These are phyloP conservation scores for Solanum pinnatisectum DNA, from an alignment of 257 asterid species.

Conservation along the genomic window DNA sequence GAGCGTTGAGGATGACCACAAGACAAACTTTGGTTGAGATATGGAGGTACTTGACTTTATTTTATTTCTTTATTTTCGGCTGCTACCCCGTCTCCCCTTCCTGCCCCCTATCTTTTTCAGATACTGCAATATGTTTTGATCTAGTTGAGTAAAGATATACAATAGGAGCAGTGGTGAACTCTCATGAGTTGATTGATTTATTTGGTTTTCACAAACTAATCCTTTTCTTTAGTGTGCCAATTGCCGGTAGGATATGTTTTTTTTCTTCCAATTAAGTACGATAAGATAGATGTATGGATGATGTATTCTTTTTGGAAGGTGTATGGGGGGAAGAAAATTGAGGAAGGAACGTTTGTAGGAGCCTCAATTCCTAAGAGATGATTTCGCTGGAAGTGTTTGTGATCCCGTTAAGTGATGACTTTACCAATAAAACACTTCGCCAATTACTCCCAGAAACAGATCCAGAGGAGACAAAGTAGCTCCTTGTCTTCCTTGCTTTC, in stretches of 20 bases:
- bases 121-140: neutral
- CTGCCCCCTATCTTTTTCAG: neutral
- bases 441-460: neutral
- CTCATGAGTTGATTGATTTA: neutral
- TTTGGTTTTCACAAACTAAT: neutral
- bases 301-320: neutral
- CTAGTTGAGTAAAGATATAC: neutral
- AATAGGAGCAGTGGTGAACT: neutral
- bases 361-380: neutral
- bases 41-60: conserved; percentile 46
- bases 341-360: neutral
- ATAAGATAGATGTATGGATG: neutral
- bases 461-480: neutral
- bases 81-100: neutral
- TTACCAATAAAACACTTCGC: neutral
- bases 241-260: neutral
- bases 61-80: neutral
- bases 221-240: neutral
- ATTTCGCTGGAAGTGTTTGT: neutral
- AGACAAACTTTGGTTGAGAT: conserved; percentile 56
- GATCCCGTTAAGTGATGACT: neutral
- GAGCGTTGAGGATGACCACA: conserved; percentile 63
- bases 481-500: neutral
- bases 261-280: neutral
- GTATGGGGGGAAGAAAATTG: neutral